Evolutionary conservation across 78 protist species (phyloP).

Genomic region (Diacronema lutheri): DNA sequence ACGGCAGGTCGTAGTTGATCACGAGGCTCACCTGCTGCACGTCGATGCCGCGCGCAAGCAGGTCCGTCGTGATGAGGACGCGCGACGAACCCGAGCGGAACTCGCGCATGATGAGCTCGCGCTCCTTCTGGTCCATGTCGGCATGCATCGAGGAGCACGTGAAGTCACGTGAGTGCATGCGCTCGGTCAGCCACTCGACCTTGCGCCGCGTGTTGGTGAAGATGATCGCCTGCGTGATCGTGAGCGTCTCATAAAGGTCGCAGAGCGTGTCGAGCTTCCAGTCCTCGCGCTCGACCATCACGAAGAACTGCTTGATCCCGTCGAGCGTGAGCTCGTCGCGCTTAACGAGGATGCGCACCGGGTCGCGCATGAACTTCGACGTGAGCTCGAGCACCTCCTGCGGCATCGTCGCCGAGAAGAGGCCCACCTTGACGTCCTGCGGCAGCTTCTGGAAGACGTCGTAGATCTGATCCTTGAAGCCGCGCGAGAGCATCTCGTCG

Average conservation of each 20-base stretch:
- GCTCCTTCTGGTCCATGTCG: constrained; percentile 92
- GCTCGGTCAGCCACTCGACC: constrained; percentile 92
- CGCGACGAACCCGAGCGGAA: constrained; percentile 95
- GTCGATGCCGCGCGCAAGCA: constrained; percentile 98
- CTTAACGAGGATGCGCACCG: constrained; percentile 83
- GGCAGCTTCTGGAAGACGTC: constrained; percentile 95
- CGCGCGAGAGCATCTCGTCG: constrained; percentile 98
- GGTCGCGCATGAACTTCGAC: constrained; percentile 93
- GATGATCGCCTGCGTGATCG: constrained; percentile 95
- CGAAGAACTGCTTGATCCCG: constrained; percentile 98
- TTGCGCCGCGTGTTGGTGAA: constrained; percentile 92
- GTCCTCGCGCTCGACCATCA: constrained; percentile 87
- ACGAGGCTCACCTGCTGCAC: constrained; percentile 98
- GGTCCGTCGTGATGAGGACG: constrained; percentile 98
- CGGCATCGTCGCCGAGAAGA: constrained; percentile 99
- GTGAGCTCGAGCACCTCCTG: constrained; percentile 93
- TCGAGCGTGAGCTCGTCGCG: constrained; percentile 96
- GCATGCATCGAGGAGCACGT: constrained; percentile 97
- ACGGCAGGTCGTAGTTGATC: constrained; percentile 98
- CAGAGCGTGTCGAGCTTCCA: constrained; percentile 97
- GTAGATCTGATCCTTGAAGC: constrained; percentile 98
- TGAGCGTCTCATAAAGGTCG: constrained; percentile 97
- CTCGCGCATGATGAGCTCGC: constrained; percentile 91
- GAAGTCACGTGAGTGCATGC: constrained; percentile 78
- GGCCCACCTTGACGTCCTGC: constrained; percentile 86